Evolutionary conservation across 1,284 basidiomycete species (phyloP).

Genomic region (Ustilago curta): DNA sequence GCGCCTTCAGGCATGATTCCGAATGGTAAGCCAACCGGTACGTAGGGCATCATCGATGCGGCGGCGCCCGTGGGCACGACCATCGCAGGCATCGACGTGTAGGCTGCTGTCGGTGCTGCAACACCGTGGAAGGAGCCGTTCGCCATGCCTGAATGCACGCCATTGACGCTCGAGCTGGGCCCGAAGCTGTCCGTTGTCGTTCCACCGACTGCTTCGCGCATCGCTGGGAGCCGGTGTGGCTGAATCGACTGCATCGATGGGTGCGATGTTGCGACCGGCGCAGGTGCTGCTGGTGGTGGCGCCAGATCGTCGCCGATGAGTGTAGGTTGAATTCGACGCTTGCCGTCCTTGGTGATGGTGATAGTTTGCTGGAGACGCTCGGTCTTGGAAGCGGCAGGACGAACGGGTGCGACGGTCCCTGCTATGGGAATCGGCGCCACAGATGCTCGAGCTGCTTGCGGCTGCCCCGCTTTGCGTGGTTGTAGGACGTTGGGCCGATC

Average conservation of each 20-base stretch:
- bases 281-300: slow-evolving; percentile 11
- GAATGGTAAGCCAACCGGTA: slow-evolving; percentile 38
- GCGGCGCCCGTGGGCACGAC: slow-evolving; percentile 13
- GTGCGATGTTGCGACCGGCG: slow-evolving; percentile 12
- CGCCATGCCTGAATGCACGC: slow-evolving; percentile 19
- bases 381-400: slow-evolving; percentile 28
- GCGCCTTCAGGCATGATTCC: slow-evolving; percentile 52
- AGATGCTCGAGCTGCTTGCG: slow-evolving; percentile 25
- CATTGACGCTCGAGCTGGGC: slow-evolving; percentile 16
- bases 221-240: slow-evolving; percentile 34
- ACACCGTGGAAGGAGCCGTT: slow-evolving; percentile 18
- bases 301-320: slow-evolving; percentile 69
- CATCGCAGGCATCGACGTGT: slow-evolving; percentile 12
- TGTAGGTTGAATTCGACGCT: slow-evolving; percentile 77
- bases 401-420: slow-evolving; percentile 21
- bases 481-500: slow-evolving; percentile 62
- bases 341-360: slow-evolving; percentile 71
- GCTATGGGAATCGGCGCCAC: slow-evolving; percentile 34
- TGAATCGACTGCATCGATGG: slow-evolving; percentile 14
- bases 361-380: slow-evolving; percentile 67
- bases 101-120: slow-evolving; percentile 1
- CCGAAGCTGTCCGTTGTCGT: slow-evolving; percentile 44
- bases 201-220: slow-evolving; percentile 42
- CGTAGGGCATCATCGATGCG: slow-evolving; percentile 39
- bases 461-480: slow-evolving; percentile 59